Conservation (phyloP, 345 rosid genomes). For the Arabidopsis arenosa region DNA sequence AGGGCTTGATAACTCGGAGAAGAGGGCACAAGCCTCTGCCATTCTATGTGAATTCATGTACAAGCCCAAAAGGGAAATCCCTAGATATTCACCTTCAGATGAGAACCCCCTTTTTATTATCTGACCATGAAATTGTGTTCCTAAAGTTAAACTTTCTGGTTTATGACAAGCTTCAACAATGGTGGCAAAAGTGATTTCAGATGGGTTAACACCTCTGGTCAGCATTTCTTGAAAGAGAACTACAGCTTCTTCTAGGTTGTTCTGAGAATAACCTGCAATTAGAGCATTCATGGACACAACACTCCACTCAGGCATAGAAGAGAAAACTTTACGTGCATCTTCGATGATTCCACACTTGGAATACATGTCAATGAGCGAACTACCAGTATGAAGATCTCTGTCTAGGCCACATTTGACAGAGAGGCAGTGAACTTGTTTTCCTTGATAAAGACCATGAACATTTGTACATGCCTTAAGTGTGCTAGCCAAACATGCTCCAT, state of each 20-base stretch:
- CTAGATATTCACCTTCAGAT: conserved; percentile 68
- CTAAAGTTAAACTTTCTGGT: conserved; percentile 58
- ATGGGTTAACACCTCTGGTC: conserved; percentile 60
- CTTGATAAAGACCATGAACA: conserved; percentile 60
- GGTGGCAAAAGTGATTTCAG: conserved; percentile 76
- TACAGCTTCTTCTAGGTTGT: conserved; percentile 59
- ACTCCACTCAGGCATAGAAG: conserved; percentile 61
- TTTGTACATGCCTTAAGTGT: conserved; percentile 82
- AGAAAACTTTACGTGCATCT: conserved; percentile 56
- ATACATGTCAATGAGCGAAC: conserved; percentile 93
- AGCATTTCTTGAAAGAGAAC: conserved; percentile 65
- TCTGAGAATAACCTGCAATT: conserved; percentile 75
- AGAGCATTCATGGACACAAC: conserved; percentile 87
- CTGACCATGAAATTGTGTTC: conserved; percentile 73
- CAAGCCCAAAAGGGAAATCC: conserved; percentile 76
- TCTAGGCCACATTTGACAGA: conserved; percentile 72
- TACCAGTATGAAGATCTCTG: conserved; percentile 77
- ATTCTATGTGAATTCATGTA: conserved; percentile 67
- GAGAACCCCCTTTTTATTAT: conserved; percentile 62
- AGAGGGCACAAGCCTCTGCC: conserved; percentile 62
- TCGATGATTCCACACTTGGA: conserved; percentile 64
- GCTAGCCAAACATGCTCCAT: conserved; percentile 83
- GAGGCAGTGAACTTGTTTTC: conserved; percentile 72
- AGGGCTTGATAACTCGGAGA: conserved; percentile 64
- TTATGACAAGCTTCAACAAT: conserved; percentile 81